These are phyloP conservation scores for Leccinum longicurvipes DNA, from an alignment of 768 basidiomycete genomes.

Conservation along the genomic window DNA sequence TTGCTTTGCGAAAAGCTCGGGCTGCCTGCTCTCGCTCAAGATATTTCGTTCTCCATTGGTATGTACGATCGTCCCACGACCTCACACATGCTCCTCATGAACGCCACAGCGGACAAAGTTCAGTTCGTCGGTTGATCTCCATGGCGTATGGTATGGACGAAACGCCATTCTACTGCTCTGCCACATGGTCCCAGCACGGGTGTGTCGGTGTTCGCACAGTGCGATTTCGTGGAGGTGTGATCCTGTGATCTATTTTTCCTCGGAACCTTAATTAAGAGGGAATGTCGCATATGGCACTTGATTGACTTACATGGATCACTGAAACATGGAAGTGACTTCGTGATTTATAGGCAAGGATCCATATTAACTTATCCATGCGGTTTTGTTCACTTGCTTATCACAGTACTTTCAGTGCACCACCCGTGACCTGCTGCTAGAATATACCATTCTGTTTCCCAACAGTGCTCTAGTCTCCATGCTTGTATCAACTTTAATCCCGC, in stretches of 20 bases:
- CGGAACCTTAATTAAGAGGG: not conserved
- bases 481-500: not conserved
- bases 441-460: not conserved
- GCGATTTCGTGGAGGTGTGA: not conserved
- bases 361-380: not conserved
- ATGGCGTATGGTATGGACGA: not conserved
- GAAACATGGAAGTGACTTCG: not conserved
- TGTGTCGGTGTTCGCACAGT: not conserved
- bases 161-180: not conserved
- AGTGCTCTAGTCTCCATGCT: not conserved
- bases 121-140: not conserved
- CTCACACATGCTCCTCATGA: not conserved
- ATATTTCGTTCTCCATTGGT: not conserved
- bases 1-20: constrained; percentile 32
- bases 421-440: constrained; percentile 4
- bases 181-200: constrained; percentile 1
- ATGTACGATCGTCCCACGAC: not conserved
- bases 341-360: not conserved
- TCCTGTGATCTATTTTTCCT: not conserved
- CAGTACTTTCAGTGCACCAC: not conserved
- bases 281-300: not conserved
- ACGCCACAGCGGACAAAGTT: not conserved
- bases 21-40: constrained; percentile 21
- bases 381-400: not conserved
- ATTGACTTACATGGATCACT: not conserved